Evolutionary conservation across 1,284 basidiomycete species (phyloP).

Genomic region (Ceratobasidium sp.): DNA sequence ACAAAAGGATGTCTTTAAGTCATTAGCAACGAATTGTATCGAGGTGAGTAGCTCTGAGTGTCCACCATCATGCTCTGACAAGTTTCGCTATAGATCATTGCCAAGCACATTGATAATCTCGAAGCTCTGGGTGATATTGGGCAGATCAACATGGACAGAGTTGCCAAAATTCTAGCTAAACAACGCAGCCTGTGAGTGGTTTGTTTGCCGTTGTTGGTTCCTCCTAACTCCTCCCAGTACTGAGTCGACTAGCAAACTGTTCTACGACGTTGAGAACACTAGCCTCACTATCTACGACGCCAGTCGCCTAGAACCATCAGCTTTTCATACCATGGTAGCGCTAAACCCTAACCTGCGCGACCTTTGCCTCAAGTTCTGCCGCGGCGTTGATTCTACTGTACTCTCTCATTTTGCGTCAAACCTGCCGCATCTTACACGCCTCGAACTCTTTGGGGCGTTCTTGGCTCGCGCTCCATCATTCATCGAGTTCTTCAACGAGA

Average conservation of each 20-base stretch:
- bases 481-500: conserved; percentile 79
- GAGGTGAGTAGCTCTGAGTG: conserved; percentile 63
- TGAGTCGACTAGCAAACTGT: conserved; percentile 66
- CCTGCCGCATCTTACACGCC: conserved; percentile 74
- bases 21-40: conserved; percentile 84
- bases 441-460: conserved; percentile 92
- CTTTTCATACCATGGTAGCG: conserved; percentile 76
- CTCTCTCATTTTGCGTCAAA: conserved; percentile 74
- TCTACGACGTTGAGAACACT: conserved; percentile 82
- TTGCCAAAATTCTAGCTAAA: conserved; percentile 88
- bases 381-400: conserved; percentile 81
- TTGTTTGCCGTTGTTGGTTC: neutral
- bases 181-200: conserved; percentile 83
- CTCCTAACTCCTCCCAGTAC: conserved; percentile 21
- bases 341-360: conserved; percentile 86
- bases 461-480: conserved; percentile 84
- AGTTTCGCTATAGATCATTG: conserved; percentile 73
- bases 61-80: neutral
- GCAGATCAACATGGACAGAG: conserved; percentile 81
- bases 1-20: conserved; percentile 73
- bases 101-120: conserved; percentile 89
- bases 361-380: conserved; percentile 89
- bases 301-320: conserved; percentile 80
- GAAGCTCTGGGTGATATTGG: conserved; percentile 93
- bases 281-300: conserved; percentile 89